These are phyloP conservation scores for Euphorbia corollata DNA, from an alignment of 441 rosid species.

Conservation along the genomic window DNA sequence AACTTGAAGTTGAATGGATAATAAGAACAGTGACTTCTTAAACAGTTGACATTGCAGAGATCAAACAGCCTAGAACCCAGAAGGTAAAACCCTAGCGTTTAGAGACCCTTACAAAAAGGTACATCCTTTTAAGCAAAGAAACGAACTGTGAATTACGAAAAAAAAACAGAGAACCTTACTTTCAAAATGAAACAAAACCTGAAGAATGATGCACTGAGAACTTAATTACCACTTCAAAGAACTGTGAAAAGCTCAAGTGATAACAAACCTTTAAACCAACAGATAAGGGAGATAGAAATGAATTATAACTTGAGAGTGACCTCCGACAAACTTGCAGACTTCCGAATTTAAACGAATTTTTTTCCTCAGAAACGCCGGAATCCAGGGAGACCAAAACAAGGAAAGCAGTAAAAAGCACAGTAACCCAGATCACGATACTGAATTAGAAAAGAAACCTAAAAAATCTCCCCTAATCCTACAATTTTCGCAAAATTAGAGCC, in stretches of 20 bases:
- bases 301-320: neutral
- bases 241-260: neutral
- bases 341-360: conserved; percentile 11
- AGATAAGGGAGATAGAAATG: neutral
- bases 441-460: conserved; percentile 15
- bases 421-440: conserved; percentile 20
- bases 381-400: conserved; percentile 27
- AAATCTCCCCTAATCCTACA: neutral
- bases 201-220: neutral
- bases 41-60: neutral
- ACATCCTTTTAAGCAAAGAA: neutral
- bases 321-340: conserved; percentile 12
- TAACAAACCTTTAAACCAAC: conserved; percentile 1
- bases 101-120: neutral
- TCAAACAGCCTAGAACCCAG: neutral
- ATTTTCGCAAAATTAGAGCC: neutral
- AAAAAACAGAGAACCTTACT: too few species aligned
- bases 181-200: neutral
- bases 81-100: too few species aligned
- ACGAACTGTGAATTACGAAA: neutral
- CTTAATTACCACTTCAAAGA: too few species aligned
- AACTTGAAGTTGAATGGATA: conserved; percentile 4
- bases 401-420: conserved; percentile 10
- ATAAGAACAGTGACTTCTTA: conserved; percentile 6
- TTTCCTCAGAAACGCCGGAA: conserved; percentile 28